Conservation (phyloP, 2,329 filamentous ascomycete species). For the Chalaropsis thielavioides region DNA sequence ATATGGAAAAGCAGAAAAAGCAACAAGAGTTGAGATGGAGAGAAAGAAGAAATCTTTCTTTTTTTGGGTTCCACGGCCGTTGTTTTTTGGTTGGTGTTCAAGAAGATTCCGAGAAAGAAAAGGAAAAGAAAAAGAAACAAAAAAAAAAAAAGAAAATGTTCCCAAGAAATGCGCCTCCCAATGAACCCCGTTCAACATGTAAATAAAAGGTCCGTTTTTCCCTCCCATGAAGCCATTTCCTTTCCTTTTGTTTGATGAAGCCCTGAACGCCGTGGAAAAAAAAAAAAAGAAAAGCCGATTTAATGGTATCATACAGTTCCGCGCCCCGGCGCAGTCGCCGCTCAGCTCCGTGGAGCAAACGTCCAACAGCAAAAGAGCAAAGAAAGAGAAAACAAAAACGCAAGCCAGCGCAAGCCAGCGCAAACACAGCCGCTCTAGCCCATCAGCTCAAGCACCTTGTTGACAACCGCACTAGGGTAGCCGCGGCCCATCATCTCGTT, state of each 20-base stretch:
- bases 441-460: slow-evolving; percentile 85
- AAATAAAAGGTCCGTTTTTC: slow-evolving; percentile 14
- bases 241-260: slow-evolving; percentile 13
- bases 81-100: not conserved
- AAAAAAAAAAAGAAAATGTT: not conserved
- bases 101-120: slow-evolving; percentile 3
- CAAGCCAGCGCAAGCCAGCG: not conserved
- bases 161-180: slow-evolving; percentile 1
- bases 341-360: not conserved
- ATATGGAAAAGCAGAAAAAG: not conserved
- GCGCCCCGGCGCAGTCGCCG: not conserved
- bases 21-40: slow-evolving; percentile 15
- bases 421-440: slow-evolving; percentile 26
- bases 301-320: slow-evolving; percentile 10
- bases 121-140: not conserved
- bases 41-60: not conserved
- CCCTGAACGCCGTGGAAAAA: slow-evolving; percentile 14
- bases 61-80: slow-evolving; percentile 9
- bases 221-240: slow-evolving; percentile 9
- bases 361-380: not conserved
- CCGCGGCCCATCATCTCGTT: slow-evolving; percentile 81
- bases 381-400: not conserved
- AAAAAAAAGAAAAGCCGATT: slow-evolving; percentile 9
- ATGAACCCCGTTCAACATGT: not conserved
- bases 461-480: slow-evolving; percentile 81